Conservation (phyloP, 2,329 filamentous ascomycete species). For the Dothistroma pini region DNA sequence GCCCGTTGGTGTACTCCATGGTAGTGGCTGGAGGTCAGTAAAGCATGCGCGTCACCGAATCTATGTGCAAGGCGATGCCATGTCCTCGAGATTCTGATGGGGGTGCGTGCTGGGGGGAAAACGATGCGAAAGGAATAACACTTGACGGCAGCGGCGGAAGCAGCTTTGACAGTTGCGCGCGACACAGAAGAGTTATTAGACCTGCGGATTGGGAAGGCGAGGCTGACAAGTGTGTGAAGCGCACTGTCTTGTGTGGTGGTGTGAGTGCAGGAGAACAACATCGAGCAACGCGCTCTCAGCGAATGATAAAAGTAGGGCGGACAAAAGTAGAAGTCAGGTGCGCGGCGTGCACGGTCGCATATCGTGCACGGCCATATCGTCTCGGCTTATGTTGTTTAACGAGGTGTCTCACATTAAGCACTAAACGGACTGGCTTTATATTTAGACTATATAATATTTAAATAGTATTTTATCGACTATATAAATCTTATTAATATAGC, state of each 20-base stretch:
- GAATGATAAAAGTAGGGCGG: neutral
- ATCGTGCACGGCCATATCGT: no score
- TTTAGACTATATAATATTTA: no score
- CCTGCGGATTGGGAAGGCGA: neutral
- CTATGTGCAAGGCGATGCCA: slow-evolving; percentile 5
- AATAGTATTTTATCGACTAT: no score
- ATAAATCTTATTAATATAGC: no score
- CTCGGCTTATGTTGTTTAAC: no score
- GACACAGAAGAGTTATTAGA: neutral
- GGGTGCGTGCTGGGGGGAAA: slow-evolving; percentile 2
- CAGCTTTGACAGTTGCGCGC: slow-evolving; percentile 3
- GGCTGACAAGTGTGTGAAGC: neutral
- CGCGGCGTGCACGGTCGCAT: no score
- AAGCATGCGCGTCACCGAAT: neutral
- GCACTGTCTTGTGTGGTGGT: neutral
- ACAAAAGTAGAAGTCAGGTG: neutral
- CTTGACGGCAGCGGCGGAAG: slow-evolving; percentile 13
- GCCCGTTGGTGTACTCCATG: slow-evolving; percentile 14
- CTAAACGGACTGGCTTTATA: no score
- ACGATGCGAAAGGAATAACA: slow-evolving; percentile 11
- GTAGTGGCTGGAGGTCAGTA: slow-evolving; percentile 4
- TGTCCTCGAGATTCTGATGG: slow-evolving; percentile 4
- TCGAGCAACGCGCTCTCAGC: neutral
- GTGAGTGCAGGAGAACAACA: neutral
- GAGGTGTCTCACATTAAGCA: no score